These are phyloP conservation scores for Xylariaceae sp. DNA, from an alignment of 2,329 filamentous ascomycete genomes.

Conservation along the genomic window DNA sequence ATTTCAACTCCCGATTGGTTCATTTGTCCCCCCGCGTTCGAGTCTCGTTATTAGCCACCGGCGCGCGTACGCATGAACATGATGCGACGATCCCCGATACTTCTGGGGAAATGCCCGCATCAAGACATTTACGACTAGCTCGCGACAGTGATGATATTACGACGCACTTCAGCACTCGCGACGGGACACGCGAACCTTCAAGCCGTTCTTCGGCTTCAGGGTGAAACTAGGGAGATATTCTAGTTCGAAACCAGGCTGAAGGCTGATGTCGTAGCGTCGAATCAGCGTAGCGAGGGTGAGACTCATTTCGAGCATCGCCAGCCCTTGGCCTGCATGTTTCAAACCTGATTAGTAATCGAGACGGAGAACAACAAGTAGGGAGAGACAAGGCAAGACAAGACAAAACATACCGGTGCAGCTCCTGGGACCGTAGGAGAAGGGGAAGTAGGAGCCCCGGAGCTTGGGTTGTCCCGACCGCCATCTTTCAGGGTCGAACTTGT, in stretches of 20 bases:
- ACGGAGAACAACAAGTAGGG: not conserved
- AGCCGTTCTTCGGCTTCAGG: slow-evolving; percentile 13
- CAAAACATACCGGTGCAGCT: slow-evolving; percentile 14
- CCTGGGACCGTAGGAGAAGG: slow-evolving; percentile 16
- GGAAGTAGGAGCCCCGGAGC: slow-evolving; percentile 16
- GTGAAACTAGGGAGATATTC: slow-evolving; percentile 18
- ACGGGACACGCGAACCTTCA: slow-evolving; percentile 13
- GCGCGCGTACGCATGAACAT: too few relatives aligned
- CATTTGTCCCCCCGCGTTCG: too few relatives aligned
- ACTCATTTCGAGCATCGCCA: slow-evolving; percentile 17
- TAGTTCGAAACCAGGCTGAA: slow-evolving; percentile 13
- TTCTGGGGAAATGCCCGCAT: too few relatives aligned
- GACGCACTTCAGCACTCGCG: not conserved
- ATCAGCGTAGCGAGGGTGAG: slow-evolving; percentile 15
- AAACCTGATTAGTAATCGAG: not conserved
- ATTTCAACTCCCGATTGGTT: too few relatives aligned
- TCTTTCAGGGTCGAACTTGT: slow-evolving; percentile 18
- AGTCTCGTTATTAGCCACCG: too few relatives aligned
- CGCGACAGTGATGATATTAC: not conserved
- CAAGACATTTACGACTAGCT: not conserved
- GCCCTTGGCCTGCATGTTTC: slow-evolving; percentile 13
- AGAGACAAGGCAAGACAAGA: not conserved
- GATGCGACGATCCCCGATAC: too few relatives aligned
- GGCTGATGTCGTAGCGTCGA: slow-evolving; percentile 12
- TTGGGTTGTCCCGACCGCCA: slow-evolving; percentile 17